These are phyloP conservation scores for Volutella citrinella DNA, from an alignment of 2,329 filamentous ascomycete species.

Conservation along the genomic window DNA sequence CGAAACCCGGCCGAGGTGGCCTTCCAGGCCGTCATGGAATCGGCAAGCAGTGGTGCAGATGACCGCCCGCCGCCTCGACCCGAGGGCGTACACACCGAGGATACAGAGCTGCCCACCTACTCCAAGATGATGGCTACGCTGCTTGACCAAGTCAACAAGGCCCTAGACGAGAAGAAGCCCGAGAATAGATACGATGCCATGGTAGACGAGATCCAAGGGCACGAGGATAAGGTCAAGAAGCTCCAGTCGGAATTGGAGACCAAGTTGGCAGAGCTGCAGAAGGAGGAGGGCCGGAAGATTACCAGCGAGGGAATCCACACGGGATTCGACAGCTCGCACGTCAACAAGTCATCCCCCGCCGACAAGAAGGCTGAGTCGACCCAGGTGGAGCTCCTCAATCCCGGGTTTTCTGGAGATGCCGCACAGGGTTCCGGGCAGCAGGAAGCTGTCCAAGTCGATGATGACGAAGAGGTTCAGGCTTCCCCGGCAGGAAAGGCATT, in stretches of 20 bases:
- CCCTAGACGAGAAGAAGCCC: constrained; percentile 73
- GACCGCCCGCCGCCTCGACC: constrained; percentile 72
- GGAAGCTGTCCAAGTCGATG: constrained; percentile 48
- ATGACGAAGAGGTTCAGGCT: constrained; percentile 72
- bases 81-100: constrained; percentile 72
- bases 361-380: constrained; percentile 47
- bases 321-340: constrained; percentile 84
- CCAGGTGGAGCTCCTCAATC: constrained; percentile 74
- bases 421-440: constrained; percentile 13
- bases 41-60: constrained; percentile 67
- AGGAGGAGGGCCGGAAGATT: constrained; percentile 83
- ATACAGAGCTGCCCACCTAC: constrained; percentile 75
- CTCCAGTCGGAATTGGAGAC: constrained; percentile 72
- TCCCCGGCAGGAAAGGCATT: constrained; percentile 79
- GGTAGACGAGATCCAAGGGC: constrained; percentile 71
- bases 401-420: constrained; percentile 38
- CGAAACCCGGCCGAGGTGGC: constrained; percentile 75
- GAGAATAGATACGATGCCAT: constrained; percentile 71
- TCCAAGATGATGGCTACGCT: constrained; percentile 98
- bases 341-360: constrained; percentile 58
- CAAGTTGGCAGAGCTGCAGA: constrained; percentile 79
- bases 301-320: constrained; percentile 87
- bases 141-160: constrained; percentile 86
- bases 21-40: constrained; percentile 86
- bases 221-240: constrained; percentile 73